Evolutionary conservation across 805 yeast genomes (phyloP), one percentile per base, ranked within the genome.

Genomic region (Candida adriatica): DNA sequence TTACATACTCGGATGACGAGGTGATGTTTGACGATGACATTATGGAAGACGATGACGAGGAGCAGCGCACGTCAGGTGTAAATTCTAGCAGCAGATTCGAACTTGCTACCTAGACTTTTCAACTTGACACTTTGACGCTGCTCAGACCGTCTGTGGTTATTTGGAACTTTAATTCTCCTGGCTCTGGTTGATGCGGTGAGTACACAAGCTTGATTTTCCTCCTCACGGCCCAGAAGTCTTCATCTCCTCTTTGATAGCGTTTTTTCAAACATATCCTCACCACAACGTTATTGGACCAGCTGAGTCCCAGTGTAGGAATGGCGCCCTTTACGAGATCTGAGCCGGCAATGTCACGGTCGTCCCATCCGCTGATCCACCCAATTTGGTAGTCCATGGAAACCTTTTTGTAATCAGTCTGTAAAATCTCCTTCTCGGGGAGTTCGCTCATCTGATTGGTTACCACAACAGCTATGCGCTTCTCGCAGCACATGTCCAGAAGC

Each of bases 371-470:
- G 27, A 74, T 59, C 70, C 80, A 75, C 6, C 88, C 83, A 13
- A 76, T 46, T 48, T 86, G 95, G 47, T 75, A 73, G 34, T 79
- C 81, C 30, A 68, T 57, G 24, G 51, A 65, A 42, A 42, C 48
- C n/a, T 51, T 45, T 23, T 41, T 40, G 27, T 29, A 44, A 16
- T 50, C 48, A 3, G 42, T 49, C 7, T 45, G 39, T 8, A 51
- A 17, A 6, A 51, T 38, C 14, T 30, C 35, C 24, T 31, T 45
- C 1, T 54, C 37, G 0, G 73, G 68, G 35, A 69, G 68, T 46
- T 81, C 90, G 24, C 87, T 70, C 2, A 87, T 85, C 54, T 88
- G 96, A 46, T 88, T 87, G 0, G 87, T 71, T 2, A 81, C 68
- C 0, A 85, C 74, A 1, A 88, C 55, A 0, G 94, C 81, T 5